phyloP scores from a whole-genome alignment of 805 yeast species.

The Zygosaccharomyces siamensis region DNA sequence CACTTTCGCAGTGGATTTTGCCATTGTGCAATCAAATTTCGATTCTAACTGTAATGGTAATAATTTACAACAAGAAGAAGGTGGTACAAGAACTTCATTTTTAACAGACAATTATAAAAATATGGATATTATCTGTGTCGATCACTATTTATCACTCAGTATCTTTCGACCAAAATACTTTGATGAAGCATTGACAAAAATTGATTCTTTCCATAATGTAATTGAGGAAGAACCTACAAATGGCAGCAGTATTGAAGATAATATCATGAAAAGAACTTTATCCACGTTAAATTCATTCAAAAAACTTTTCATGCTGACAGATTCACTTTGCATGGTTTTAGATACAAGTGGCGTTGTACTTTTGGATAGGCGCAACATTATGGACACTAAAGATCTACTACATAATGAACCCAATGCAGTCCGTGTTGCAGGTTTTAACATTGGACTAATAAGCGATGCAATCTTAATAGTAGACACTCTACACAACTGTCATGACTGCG shows the following conservation, averaged over 20 bases:
- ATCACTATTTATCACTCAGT: conserved; percentile 16
- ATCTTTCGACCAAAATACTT: conserved; percentile 25
- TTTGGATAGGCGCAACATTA: conserved; percentile 16
- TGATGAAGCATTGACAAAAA: conserved; percentile 18
- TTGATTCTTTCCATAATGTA: conserved; percentile 17
- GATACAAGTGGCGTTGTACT: conserved; percentile 26
- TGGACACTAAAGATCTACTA: conserved; percentile 8
- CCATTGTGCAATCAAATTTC: conserved; percentile 14
- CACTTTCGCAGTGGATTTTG: conserved; percentile 22
- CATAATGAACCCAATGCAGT: conserved; percentile 10
- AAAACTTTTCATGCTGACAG: conserved; percentile 25
- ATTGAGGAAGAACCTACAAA: not conserved
- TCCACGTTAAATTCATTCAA: conserved; percentile 20
- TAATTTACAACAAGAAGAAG: conserved; percentile 6
- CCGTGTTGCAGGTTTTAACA: conserved; percentile 18
- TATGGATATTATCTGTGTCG: conserved; percentile 25
- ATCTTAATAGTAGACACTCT: conserved; percentile 13
- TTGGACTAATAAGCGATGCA: conserved; percentile 27
- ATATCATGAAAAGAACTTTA: conserved; percentile 7
- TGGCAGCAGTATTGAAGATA: not conserved
- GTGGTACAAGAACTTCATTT: conserved; percentile 19
- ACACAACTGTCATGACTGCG: conserved; percentile 3
- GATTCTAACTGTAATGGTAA: conserved; percentile 6
- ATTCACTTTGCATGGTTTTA: conserved; percentile 19
- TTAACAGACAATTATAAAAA: conserved; percentile 24